Percentiles rank a stretch among this genome's conserved stretches.
Evolutionary conservation across 1,139 yeast species (phyloP).

Genomic region (Sugiyamaella paludigena): DNA sequence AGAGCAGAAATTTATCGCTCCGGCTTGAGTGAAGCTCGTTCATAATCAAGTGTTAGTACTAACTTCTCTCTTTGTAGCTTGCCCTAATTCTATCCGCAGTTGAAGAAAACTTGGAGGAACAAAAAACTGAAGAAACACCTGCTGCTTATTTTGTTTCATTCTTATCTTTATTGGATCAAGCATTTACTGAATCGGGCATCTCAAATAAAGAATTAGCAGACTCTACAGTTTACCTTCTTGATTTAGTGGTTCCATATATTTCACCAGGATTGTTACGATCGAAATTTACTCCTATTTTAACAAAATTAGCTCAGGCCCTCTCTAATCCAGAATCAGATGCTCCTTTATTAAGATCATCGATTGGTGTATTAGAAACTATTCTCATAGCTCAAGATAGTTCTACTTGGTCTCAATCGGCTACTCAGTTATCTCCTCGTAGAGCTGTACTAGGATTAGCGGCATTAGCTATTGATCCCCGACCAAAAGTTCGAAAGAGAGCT

Average conservation of each 20-base stretch:
- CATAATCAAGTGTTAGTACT: no score
- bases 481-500: constrained; percentile 94
- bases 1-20: no score
- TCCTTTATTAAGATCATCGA: constrained; percentile 77
- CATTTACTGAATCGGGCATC: constrained; percentile 51
- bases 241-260: constrained; percentile 65
- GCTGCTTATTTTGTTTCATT: constrained; percentile 84
- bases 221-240: constrained; percentile 77
- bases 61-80: constrained; percentile 34
- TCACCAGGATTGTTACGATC: constrained; percentile 66
- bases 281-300: constrained; percentile 72
- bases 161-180: constrained; percentile 74
- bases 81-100: constrained; percentile 80
- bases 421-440: constrained; percentile 70
- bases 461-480: constrained; percentile 81
- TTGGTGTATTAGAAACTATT: constrained; percentile 80
- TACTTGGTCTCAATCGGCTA: constrained; percentile 58
- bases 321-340: constrained; percentile 72
- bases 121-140: constrained; percentile 52
- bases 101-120: constrained; percentile 81
- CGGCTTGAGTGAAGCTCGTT: background rate
- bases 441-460: constrained; percentile 80
- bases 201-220: constrained; percentile 64
- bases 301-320: constrained; percentile 78
- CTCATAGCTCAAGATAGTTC: constrained; percentile 76